Percentiles rank a stretch among this genome's conserved stretches.
phyloP scores from a whole-genome alignment of 257 asterid species.

The Buddleja alternifolia region DNA sequence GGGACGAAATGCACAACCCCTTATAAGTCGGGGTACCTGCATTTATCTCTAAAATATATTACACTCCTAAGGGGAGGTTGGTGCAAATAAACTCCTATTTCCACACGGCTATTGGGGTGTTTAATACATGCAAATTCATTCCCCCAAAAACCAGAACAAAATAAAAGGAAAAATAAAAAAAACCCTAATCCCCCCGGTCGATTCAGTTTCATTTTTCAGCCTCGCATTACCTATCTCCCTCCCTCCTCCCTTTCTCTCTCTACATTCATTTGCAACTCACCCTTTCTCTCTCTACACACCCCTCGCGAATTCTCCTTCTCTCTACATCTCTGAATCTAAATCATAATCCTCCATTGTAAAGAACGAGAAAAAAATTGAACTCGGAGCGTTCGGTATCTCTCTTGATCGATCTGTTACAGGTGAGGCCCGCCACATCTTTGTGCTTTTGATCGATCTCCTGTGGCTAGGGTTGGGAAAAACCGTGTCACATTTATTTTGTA shows the following conservation, averaged over 20 bases:
- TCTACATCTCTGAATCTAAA: slow-evolving; percentile 27
- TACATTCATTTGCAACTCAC: slow-evolving; percentile 7
- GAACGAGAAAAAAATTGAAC: slow-evolving; percentile 31
- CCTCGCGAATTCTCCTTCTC: slow-evolving; percentile 22
- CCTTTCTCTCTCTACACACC: slow-evolving; percentile 26
- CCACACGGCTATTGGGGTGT: no score
- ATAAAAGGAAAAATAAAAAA: slow-evolving; percentile 1
- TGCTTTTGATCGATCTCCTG: slow-evolving; percentile 27
- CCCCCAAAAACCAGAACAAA: neutral
- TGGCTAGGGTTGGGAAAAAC: slow-evolving; percentile 39
- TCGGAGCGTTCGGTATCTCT: slow-evolving; percentile 29
- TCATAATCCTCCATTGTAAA: slow-evolving; percentile 27
- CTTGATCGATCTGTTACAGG: slow-evolving; percentile 46
- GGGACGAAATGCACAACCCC: no score
- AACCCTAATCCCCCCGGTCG: slow-evolving; percentile 55
- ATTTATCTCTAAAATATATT: no score
- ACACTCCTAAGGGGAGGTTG: no score
- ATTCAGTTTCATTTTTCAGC: slow-evolving; percentile 49
- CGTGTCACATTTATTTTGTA: slow-evolving; percentile 23
- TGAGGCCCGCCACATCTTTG: slow-evolving; percentile 35
- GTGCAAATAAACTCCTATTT: no score
- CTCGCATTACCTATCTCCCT: slow-evolving; percentile 43
- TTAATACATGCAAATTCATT: slow-evolving; percentile 1
- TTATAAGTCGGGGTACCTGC: no score
- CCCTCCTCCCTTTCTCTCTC: slow-evolving; percentile 26